Base-by-base conservation (phyloP, 345 rosid species). In the Linum lewisii region DNA sequence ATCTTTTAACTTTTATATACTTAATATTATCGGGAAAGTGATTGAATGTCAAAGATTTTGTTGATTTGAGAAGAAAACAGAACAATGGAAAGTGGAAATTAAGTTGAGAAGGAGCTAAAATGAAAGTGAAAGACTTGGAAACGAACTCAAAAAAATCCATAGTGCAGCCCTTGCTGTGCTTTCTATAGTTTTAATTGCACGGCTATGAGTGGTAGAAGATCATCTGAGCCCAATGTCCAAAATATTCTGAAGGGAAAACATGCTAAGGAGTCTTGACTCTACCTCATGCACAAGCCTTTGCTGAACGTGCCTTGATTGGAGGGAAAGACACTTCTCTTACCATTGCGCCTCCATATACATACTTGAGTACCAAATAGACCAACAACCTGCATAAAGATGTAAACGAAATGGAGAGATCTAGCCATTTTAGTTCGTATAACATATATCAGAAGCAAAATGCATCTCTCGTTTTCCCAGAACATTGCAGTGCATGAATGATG, bases 271-370 rank as follows among this genome's bases (percentile, higher is more conserved):
- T 63, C 50, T 15, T 56, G 32, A 59, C 38, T 65, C 29, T 76
- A 92, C 98, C 95, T 85, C 93, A 92, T 79, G 26, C 98, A 92
- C 72, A 77, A 78, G 38, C 96, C 93, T 80, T 66, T 88, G 4
- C 80, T 50, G 58, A 82, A 78, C 0, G 92, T 78, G 72, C 87
- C 90, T 84, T 78, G 84, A 32, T 59, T 79, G 6, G 86, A 76
- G 36, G 96, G 96, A 68, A 92, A 92, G 59, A 82, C 66, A 67
- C 84, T 88, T 73, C 73, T 86, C 62, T 68, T 74, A 22, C 95
- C 95, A 63, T 68, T 77, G 67, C 84, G 82, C 68, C 95, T 86
- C 98, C 98, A 92, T 77, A 92, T 79, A 77, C 87, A 75, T 65
- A 92, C 58, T 47, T 78, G 90, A 63, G 90, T 74, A 47, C 95